phyloP scores from a whole-genome alignment of 257 asterid species.

The Solanum raphanifolium region DNA sequence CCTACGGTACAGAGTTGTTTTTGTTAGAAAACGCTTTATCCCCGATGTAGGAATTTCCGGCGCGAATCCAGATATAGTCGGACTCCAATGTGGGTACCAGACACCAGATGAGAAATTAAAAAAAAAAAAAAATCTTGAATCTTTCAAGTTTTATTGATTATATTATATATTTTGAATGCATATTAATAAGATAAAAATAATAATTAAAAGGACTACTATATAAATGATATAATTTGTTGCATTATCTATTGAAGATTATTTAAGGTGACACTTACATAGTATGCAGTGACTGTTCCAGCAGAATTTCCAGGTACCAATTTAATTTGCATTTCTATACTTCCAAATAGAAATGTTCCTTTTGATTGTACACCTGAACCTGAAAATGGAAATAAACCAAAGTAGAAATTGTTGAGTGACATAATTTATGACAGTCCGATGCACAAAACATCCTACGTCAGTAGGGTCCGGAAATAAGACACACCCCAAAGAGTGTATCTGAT shows the following conservation, averaged over 20 bases:
- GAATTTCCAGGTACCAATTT: constrained; percentile 62
- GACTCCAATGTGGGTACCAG: not conserved
- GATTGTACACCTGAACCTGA: constrained; percentile 64
- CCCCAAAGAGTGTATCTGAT: not conserved
- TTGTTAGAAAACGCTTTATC: accelerated
- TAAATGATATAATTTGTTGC: not conserved
- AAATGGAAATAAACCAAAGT: not conserved
- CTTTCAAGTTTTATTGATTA: not conserved
- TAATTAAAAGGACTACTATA: not conserved
- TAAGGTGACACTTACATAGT: constrained; percentile 31
- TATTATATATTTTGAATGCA: not conserved
- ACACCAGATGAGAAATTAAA: not conserved
- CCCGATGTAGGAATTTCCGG: accelerated
- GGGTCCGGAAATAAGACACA: not conserved
- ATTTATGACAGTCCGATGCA: accelerated
- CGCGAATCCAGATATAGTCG: too few relatives aligned
- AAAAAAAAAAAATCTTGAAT: not conserved
- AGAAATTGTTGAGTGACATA: not conserved
- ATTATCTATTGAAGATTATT: not conserved
- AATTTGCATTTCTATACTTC: constrained; percentile 62
- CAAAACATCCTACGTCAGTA: not conserved
- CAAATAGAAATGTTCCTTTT: constrained; percentile 41
- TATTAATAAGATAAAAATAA: not conserved
- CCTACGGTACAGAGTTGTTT: accelerated
- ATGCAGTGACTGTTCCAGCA: constrained; percentile 77